phyloP scores from a whole-genome alignment of 164 flowering plant species.

The Buxus sempervirens region DNA sequence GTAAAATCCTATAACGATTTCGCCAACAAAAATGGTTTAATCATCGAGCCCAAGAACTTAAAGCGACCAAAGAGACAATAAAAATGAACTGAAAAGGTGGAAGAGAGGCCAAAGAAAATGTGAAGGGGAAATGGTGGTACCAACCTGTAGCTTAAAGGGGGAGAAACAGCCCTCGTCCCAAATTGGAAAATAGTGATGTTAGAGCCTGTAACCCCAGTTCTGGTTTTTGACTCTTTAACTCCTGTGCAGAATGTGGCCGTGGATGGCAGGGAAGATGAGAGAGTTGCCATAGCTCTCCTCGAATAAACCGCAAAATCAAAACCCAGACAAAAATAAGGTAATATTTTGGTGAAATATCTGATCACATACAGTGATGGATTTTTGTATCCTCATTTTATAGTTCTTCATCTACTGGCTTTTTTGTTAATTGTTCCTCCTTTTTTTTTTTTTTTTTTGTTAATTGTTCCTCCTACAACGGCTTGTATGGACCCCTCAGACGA shows the following conservation, averaged over 20 bases:
- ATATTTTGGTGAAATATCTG: no score
- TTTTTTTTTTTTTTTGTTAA: no score
- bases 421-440: no score
- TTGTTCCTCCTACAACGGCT: no score
- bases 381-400: no score
- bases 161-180: background rate
- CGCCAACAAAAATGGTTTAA: background rate
- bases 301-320: no score
- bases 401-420: no score
- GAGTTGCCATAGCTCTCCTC: slow-evolving; percentile 4
- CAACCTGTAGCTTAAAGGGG: slow-evolving; percentile 19
- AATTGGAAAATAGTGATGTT: background rate
- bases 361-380: no score
- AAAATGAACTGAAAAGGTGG: background rate
- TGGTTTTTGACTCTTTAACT: slow-evolving; percentile 7
- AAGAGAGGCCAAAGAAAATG: background rate
- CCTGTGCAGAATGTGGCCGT: background rate
- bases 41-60: background rate
- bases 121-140: background rate
- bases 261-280: slow-evolving; percentile 6
- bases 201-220: background rate
- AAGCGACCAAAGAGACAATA: background rate
- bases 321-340: no score
- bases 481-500: no score
- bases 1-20: background rate